Base-by-base conservation (phyloP, 2,329 filamentous ascomycete species). In the Dendryphion nanum region DNA sequence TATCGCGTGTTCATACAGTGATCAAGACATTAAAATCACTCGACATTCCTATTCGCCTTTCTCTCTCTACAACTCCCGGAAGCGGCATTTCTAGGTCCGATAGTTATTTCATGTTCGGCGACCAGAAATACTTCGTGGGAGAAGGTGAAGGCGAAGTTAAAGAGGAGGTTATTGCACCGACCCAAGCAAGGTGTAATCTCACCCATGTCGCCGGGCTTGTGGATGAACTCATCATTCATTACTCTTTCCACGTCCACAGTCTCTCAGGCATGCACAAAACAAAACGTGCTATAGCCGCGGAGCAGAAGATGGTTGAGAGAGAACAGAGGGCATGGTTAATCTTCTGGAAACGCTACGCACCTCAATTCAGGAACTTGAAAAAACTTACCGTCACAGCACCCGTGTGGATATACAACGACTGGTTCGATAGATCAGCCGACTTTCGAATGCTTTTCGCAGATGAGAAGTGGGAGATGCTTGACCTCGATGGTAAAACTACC, bases 181-280 rank as follows among this genome's bases (percentile, higher is more conserved):
- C 60, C 2, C 59, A 64, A 32, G 57, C 61, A 2, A 47, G 48
- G 18, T 65, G 63, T 45, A 62, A 55, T 23, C 48, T 65, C 2
- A 53, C 49, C 2, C 35, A 44, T 4, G 61, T 65, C 23, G 62
- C 62, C 2, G 45, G 53, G 35, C 56, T 65, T 45, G 52, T 65
- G 12, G 61, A 65, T 33, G 62, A 64, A 37, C 55, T 65, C 18
- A 62, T 50, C 3, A 64, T 65, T 14, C 55, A 63, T 30, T 65
- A 64, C 35, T 52, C 59, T 3, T 31, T 47, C 16, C 57, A 63
- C 35, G 54, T 63, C 4, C 61, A 61, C 10, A 54, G 59, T 17
- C 55, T 63, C 1, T 45, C 48, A 6, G 51, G 58, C 37, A 61
- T 50, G 53, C 35, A 51, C 6, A 50, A 52, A 14, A 44, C 48